A percentile compares a stretch with the other conserved stretches of the same genome.
phyloP scores from a whole-genome alignment of 73 alveolate species.

The Symbiodinium pilosum region DNA sequence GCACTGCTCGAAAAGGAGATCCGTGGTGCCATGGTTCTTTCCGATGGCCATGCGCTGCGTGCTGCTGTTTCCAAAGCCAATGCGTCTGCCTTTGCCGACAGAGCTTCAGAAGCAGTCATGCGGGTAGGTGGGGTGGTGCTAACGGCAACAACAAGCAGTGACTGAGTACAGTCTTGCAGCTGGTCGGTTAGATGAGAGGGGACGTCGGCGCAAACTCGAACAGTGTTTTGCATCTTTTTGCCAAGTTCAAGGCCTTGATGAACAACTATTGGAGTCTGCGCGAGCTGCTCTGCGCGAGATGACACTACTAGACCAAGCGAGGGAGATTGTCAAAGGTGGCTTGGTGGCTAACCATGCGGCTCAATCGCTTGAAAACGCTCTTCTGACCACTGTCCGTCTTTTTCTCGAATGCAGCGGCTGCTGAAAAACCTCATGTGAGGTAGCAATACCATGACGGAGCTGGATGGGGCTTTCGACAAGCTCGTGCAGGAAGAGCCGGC shows the following conservation, averaged over 20 bases:
- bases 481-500: constrained; percentile 31
- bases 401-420: neutral
- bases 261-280: constrained; percentile 9
- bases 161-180: too few relatives aligned
- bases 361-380: too few relatives aligned
- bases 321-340: constrained; percentile 19
- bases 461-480: constrained; percentile 34
- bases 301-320: constrained; percentile 47
- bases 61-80: constrained; percentile 12
- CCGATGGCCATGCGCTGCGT: constrained; percentile 66
- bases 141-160: too few relatives aligned
- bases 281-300: constrained; percentile 78
- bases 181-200: neutral
- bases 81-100: neutral
- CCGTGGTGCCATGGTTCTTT: constrained; percentile 40
- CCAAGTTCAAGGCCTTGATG: neutral
- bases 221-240: neutral
- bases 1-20: constrained; percentile 62
- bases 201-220: neutral
- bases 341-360: too few relatives aligned
- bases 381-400: too few relatives aligned
- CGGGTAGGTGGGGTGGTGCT: neutral
- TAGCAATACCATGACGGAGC: neutral
- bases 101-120: neutral
- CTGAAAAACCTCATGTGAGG: constrained; percentile 9